A percentile compares a stretch with the other conserved stretches of the same genome.
These are phyloP conservation scores for Diaporthe citriasiana DNA, from an alignment of 2,329 filamentous ascomycete genomes.

Conservation along the genomic window DNA sequence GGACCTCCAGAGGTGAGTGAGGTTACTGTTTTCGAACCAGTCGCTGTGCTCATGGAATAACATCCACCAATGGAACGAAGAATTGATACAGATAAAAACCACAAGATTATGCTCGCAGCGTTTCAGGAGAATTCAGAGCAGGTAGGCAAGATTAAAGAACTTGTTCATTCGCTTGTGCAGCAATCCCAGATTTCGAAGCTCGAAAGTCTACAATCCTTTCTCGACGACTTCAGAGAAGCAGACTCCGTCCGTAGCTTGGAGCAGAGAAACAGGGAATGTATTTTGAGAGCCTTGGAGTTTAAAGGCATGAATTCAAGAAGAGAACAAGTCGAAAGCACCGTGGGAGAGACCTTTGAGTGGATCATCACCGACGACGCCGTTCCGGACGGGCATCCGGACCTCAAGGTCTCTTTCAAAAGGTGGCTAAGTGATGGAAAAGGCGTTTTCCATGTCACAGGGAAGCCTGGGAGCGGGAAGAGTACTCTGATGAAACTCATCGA, in stretches of 20 bases:
- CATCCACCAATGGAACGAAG: not conserved
- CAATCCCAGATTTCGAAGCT: not conserved
- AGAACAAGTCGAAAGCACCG: not conserved
- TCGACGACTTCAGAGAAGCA: not conserved
- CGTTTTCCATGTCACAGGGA: slow-evolving; percentile 11
- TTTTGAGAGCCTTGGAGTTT: not conserved
- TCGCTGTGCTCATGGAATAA: not conserved
- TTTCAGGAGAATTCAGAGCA: not conserved
- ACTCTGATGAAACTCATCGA: slow-evolving; percentile 27
- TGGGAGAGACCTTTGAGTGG: not conserved
- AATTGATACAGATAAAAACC: not conserved
- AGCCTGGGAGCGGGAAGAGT: slow-evolving; percentile 21
- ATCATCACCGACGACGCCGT: not conserved
- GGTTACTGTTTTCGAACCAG: not conserved
- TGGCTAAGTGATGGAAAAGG: not conserved
- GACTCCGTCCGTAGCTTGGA: not conserved
- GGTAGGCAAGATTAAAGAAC: not conserved
- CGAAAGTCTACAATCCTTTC: slow-evolving; percentile 11
- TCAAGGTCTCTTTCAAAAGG: not conserved
- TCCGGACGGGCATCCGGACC: not conserved
- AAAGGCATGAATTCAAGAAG: slow-evolving; percentile 11
- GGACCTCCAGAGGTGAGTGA: not conserved
- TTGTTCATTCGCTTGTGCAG: slow-evolving; percentile 1
- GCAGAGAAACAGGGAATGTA: not conserved
- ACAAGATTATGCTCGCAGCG: not conserved